Percentiles rank a stretch among this genome's conserved stretches.
Evolutionary conservation across 768 basidiomycete genomes (phyloP).

Genomic region (Pseudohyphozyma bogoriensis): DNA sequence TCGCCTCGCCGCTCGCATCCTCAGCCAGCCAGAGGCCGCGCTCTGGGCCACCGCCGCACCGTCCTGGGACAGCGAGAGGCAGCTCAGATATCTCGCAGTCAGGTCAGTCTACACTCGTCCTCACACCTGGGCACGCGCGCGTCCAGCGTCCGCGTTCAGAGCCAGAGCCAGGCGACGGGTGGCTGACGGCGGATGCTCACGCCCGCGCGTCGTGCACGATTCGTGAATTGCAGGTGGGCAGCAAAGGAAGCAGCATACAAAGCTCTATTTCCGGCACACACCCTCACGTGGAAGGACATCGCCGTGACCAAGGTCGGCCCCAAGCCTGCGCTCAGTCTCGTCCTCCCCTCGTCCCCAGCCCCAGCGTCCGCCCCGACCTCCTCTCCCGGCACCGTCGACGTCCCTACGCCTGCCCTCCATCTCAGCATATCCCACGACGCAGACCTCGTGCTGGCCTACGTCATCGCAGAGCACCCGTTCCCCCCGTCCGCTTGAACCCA

Average conservation of each 20-base stretch:
- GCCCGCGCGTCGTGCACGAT: too few relatives aligned
- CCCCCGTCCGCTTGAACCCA: neutral
- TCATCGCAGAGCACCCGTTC: neutral
- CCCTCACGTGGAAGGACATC: conserved; percentile 66
- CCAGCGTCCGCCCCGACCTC: neutral
- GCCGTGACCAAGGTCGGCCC: conserved; percentile 40
- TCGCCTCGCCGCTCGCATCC: neutral
- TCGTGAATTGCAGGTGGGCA: conserved; percentile 51
- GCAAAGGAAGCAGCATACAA: conserved; percentile 83
- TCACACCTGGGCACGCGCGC: neutral
- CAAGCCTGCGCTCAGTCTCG: conserved; percentile 33
- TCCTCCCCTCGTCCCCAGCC: neutral
- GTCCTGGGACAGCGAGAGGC: neutral
- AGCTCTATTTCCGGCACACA: conserved; percentile 56
- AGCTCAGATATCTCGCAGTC: neutral
- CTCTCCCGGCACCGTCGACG: neutral
- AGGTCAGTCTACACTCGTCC: neutral
- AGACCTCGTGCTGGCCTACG: neutral
- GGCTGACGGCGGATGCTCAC: neutral
- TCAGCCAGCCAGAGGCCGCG: neutral
- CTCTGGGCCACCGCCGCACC: neutral
- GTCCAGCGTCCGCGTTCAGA: neutral
- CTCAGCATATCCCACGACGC: neutral
- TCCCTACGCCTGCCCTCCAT: neutral
- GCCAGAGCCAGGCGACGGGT: neutral